Base-by-base conservation (phyloP, 257 asterid genomes). In the Solanum bulbocastanum region DNA sequence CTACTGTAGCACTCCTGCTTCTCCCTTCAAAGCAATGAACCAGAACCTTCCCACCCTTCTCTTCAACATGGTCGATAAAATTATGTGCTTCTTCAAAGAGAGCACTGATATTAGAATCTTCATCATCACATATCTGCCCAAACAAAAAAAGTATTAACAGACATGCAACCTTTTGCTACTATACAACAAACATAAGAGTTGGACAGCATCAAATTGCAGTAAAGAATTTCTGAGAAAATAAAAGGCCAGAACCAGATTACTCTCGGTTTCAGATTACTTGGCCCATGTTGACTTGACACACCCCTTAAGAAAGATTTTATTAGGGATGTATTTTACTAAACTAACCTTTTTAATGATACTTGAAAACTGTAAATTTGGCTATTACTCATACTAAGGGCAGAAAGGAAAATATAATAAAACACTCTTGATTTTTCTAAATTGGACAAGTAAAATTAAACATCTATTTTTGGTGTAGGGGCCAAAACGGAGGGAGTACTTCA, bases 21-120 rank as follows among this genome's bases (percentile, higher is more conserved):
- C 92, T 95, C 92, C 99, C 99, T 92, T 97, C 99, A 87, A 97
- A 96, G 94, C 99, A 97, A 85, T 97, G 99, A 89, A 97, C 99
- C 89, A 97, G 92, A 90, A 96, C 98, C 89, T 96, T 96, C 78
- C 99, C 99, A 14, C 95, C 95, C 25, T 65, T 83, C 89, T 94
- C 88, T 88, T 95, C 99, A 62, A 97, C 98, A 60, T 90, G 95
- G 89, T 93, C 89, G 18, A 96, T 94, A 87, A 95, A 97, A 88
- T 93, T 98, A 87, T 96, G 98, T 9, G 98, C 99, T 91, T 96
- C 99, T 88, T 92, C 92, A 90, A 97, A 97, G 81, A 97, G 94
- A 87, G 87, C 94, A 37, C 90, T 91, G 89, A 97, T 97, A 91
- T 93, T 90, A 65, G 96, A 86, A 87, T 96, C 98, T 89, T 96